These are phyloP conservation scores for Cucumis melo DNA, from an alignment of 306 rosid genomes.

Conservation along the genomic window DNA sequence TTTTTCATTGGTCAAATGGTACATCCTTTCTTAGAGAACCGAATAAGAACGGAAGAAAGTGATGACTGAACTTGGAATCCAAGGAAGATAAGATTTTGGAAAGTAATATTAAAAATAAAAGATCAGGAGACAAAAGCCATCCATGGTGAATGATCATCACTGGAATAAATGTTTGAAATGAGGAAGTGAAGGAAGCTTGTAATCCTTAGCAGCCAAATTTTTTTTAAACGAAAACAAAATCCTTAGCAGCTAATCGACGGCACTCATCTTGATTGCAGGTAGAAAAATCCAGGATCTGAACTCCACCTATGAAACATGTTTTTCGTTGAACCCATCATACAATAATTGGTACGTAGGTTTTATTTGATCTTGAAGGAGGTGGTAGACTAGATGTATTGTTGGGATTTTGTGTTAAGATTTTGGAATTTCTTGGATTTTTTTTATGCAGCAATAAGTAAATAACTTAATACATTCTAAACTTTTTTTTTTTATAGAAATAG, in stretches of 20 bases:
- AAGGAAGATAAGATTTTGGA: not conserved
- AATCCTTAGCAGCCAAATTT: too few relatives aligned
- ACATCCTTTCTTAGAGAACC: not conserved
- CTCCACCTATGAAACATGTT: not conserved
- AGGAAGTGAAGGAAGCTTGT: not conserved
- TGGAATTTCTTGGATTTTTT: not conserved
- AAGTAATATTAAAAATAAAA: not conserved
- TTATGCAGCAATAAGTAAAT: not conserved
- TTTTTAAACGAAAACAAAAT: too few relatives aligned
- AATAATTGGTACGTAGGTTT: not conserved
- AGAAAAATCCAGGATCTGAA: not conserved
- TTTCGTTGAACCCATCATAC: not conserved
- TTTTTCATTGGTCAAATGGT: not conserved
- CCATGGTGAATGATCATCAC: not conserved
- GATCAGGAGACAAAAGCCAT: not conserved
- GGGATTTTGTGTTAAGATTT: not conserved
- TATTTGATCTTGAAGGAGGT: not conserved
- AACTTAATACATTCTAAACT: not conserved
- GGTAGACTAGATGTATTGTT: not conserved
- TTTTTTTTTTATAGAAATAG: too few relatives aligned
- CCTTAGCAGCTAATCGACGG: not conserved
- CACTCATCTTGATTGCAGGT: not conserved
- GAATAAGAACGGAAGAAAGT: not conserved
- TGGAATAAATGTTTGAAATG: not conserved
- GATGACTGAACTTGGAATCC: not conserved